Percentiles rank a stretch among this genome's conserved stretches.
phyloP scores from a whole-genome alignment of 2,329 filamentous ascomycete genomes.

The Epichloe gansuensis region DNA sequence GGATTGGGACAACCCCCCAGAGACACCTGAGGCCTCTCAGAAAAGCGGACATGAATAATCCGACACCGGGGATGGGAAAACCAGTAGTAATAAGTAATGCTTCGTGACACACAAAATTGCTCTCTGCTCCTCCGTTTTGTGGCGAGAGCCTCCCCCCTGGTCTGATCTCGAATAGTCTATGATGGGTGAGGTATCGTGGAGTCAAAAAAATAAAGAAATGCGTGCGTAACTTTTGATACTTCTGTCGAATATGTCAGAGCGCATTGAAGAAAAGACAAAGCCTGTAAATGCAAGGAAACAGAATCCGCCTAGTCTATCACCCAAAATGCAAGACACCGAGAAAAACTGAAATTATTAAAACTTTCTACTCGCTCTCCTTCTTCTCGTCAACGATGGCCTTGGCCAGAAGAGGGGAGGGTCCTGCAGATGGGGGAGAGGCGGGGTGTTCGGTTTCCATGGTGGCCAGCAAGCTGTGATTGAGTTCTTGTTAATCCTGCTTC shows the following conservation, averaged over 20 bases:
- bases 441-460: conserved; percentile 50
- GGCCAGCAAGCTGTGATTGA: conserved; percentile 36
- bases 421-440: conserved; percentile 56
- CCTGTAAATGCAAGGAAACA: conserved; percentile 16
- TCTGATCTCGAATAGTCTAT: conserved; percentile 28
- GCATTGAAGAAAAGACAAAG: conserved; percentile 15
- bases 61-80: conserved; percentile 1
- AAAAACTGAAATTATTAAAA: conserved; percentile 15
- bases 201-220: conserved; percentile 20
- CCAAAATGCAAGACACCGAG: conserved; percentile 33
- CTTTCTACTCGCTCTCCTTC: conserved; percentile 36
- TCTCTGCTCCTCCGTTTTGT: conserved; percentile 14
- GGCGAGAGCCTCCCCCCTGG: conserved; percentile 15
- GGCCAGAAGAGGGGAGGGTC: conserved; percentile 51
- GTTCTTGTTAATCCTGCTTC: not conserved
- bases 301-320: conserved; percentile 38
- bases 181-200: conserved; percentile 38
- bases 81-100: conserved; percentile 3
- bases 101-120: conserved; percentile 1
- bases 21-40: not conserved
- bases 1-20: not conserved
- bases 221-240: conserved; percentile 32
- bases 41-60: not conserved
- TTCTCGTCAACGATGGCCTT: conserved; percentile 50
- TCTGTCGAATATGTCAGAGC: conserved; percentile 24